phyloP scores from a whole-genome alignment of 306 rosid species.

The Phaseolus lunatus region DNA sequence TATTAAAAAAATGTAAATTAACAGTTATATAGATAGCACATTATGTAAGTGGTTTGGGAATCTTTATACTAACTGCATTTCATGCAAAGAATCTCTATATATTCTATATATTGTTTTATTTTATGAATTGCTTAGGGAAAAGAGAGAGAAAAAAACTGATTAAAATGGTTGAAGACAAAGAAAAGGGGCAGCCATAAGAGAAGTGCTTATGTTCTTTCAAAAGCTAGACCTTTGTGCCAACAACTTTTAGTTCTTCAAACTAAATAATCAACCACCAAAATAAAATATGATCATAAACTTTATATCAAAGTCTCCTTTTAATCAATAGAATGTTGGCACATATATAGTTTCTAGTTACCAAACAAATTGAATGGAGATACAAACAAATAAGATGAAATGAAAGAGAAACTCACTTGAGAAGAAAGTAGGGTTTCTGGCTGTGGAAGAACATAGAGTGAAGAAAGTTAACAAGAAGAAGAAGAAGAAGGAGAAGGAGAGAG shows the following conservation, averaged over 20 bases:
- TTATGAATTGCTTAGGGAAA: not conserved
- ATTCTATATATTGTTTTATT: not conserved
- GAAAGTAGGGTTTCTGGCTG: slow-evolving; percentile 46
- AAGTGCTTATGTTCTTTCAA: not conserved
- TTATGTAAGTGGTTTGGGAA: no score
- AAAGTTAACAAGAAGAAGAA: slow-evolving; percentile 38
- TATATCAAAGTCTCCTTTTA: not conserved
- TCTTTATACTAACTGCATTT: no score
- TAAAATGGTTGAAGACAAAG: not conserved
- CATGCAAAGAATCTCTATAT: not conserved
- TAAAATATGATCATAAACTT: not conserved
- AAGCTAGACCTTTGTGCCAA: not conserved
- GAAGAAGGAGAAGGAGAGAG: slow-evolving; percentile 35
- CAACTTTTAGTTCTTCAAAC: not conserved
- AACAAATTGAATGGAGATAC: not conserved
- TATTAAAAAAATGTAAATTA: no score
- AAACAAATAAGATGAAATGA: not conserved
- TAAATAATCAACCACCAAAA: not conserved
- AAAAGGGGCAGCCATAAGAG: not conserved
- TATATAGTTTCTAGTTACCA: not conserved
- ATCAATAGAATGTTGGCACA: not conserved
- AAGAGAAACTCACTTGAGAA: slow-evolving; percentile 46
- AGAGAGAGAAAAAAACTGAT: not conserved
- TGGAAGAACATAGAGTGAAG: slow-evolving; percentile 39
- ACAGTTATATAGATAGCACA: no score